Conservation (phyloP, 305 asterid species). For the Fraxinus baroniana region DNA sequence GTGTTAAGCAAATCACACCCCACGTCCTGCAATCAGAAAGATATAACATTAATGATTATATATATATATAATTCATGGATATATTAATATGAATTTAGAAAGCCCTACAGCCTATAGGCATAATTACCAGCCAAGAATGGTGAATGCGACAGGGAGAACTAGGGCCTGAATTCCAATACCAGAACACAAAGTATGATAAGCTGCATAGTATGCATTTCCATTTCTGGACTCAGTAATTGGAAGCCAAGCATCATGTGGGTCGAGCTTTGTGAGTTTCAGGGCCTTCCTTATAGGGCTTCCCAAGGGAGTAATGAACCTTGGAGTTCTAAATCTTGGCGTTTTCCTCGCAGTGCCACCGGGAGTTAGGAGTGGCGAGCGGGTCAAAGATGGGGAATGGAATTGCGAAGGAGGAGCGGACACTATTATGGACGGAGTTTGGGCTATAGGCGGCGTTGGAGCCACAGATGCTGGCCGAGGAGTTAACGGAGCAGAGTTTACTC, state of each 20-base stretch:
- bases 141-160: constrained; percentile 76
- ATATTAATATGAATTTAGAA: neutral
- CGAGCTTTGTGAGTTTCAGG: constrained; percentile 61
- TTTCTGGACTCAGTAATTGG: constrained; percentile 87
- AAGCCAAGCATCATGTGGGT: constrained; percentile 82
- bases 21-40: constrained; percentile 38
- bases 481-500: constrained; percentile 29
- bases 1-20: constrained; percentile 40
- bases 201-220: constrained; percentile 83
- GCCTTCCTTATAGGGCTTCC: constrained; percentile 87
- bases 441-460: constrained; percentile 31
- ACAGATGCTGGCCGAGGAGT: constrained; percentile 30
- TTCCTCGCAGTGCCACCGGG: constrained; percentile 3
- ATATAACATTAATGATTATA: neutral
- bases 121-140: constrained; percentile 72
- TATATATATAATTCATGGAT: neutral
- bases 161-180: constrained; percentile 88
- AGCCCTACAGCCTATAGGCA: neutral
- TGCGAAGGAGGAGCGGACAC: constrained; percentile 51
- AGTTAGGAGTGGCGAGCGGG: constrained; percentile 46
- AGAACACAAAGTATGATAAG: constrained; percentile 81
- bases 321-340: constrained; percentile 23
- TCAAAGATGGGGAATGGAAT: constrained; percentile 44
- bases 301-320: constrained; percentile 51
- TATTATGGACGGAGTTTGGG: constrained; percentile 15